These are phyloP conservation scores for Papiliotrema flavescens DNA, from an alignment of 1,284 basidiomycete species.

Conservation along the genomic window DNA sequence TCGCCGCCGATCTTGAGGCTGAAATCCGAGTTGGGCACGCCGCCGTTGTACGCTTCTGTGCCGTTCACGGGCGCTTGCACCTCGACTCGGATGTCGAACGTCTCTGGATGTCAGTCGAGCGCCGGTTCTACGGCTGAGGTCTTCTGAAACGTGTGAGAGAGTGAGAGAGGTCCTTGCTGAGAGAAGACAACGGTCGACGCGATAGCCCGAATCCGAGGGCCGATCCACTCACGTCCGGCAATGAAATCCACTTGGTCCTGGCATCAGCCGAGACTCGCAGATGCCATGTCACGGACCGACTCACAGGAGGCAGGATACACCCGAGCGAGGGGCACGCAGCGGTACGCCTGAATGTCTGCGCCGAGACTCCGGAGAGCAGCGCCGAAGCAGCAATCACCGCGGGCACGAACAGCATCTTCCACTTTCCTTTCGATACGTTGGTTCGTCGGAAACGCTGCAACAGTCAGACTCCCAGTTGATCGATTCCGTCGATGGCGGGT, in stretches of 20 bases:
- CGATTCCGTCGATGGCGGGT: too few species aligned
- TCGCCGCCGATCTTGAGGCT: slow-evolving; percentile 38
- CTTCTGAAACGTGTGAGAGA: too few species aligned
- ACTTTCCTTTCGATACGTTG: too few species aligned
- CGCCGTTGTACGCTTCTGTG: slow-evolving; percentile 47
- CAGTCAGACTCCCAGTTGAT: too few species aligned
- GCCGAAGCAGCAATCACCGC: too few species aligned
- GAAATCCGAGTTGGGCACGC: slow-evolving; percentile 39
- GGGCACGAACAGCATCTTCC: too few species aligned
- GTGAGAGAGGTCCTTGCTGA: too few species aligned
- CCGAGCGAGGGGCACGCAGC: slow-evolving; percentile 47
- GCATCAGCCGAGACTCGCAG: not conserved
- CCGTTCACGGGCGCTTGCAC: slow-evolving; percentile 51
- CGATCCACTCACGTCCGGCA: slow-evolving; percentile 29
- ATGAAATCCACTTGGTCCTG: slow-evolving; percentile 29
- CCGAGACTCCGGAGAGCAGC: slow-evolving; percentile 10
- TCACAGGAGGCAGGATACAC: slow-evolving; percentile 43
- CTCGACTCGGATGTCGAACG: slow-evolving; percentile 45
- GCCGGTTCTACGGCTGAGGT: too few species aligned
- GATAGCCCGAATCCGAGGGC: not conserved
- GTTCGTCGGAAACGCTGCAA: too few species aligned
- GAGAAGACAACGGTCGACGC: too few species aligned
- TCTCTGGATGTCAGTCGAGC: slow-evolving; percentile 14
- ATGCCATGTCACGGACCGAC: too few species aligned
- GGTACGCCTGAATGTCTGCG: slow-evolving; percentile 46